These are phyloP conservation scores for Talaromyces nanjingensis DNA, from an alignment of 495 filamentous ascomycete species.

Conservation along the genomic window DNA sequence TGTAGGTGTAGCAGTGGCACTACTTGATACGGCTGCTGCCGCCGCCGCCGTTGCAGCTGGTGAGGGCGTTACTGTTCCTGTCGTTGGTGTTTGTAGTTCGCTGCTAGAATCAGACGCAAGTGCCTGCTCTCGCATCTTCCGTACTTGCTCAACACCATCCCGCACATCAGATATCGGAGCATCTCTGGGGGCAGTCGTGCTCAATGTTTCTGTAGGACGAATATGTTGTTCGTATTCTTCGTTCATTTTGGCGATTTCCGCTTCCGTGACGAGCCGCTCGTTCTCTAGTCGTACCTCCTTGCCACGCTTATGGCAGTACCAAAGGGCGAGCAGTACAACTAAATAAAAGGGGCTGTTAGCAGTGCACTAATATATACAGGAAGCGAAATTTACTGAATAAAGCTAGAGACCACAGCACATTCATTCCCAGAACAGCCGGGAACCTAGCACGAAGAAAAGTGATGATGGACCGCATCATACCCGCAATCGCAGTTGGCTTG, in stretches of 20 bases:
- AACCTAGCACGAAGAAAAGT: constrained; percentile 76
- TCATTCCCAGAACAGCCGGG: constrained; percentile 77
- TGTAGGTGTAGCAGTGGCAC: neutral
- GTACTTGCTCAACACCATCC: constrained; percentile 29
- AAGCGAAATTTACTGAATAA: constrained; percentile 60
- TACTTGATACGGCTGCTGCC: neutral
- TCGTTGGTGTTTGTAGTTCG: constrained; percentile 9
- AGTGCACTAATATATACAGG: neutral
- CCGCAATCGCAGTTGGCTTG: constrained; percentile 75
- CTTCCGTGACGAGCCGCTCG: constrained; percentile 51
- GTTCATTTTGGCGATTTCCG: constrained; percentile 39
- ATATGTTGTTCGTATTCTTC: constrained; percentile 26
- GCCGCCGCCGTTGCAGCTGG: neutral
- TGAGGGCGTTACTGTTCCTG: neutral
- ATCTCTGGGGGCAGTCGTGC: constrained; percentile 39
- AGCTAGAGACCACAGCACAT: constrained; percentile 77
- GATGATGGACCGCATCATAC: constrained; percentile 77
- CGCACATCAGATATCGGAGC: constrained; percentile 36
- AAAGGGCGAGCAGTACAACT: constrained; percentile 87
- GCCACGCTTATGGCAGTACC: constrained; percentile 96
- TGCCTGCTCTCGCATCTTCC: constrained; percentile 25
- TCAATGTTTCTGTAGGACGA: constrained; percentile 35
- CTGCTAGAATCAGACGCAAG: constrained; percentile 1
- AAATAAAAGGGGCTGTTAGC: neutral
- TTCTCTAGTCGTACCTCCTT: constrained; percentile 72